A percentile compares a stretch with the other conserved stretches of the same genome.
phyloP scores from a whole-genome alignment of 208 protist species.

The Crithidia fasciculata region DNA sequence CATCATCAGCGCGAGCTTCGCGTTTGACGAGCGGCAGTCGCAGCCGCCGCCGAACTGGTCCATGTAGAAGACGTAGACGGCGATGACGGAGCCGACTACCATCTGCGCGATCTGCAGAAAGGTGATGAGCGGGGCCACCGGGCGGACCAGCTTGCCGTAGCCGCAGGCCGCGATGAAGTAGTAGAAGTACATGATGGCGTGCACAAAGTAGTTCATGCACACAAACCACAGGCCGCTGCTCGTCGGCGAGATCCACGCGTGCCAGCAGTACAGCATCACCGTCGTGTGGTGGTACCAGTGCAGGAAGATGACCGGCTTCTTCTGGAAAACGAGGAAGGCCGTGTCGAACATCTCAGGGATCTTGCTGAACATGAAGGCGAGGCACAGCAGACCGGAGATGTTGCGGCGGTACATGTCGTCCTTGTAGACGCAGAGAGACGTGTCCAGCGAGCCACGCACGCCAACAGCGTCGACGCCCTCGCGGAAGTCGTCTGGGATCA shows the following conservation, averaged over 20 bases:
- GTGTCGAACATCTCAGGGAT: conserved; percentile 91
- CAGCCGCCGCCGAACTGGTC: conserved; percentile 46
- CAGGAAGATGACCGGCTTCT: conserved; percentile 88
- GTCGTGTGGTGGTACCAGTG: conserved; percentile 95
- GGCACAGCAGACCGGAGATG: conserved; percentile 50
- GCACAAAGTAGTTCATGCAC: conserved; percentile 94
- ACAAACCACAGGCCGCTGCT: conserved; percentile 80
- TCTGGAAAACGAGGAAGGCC: conserved; percentile 84
- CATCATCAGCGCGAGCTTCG: conserved; percentile 69
- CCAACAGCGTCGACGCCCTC: conserved; percentile 34
- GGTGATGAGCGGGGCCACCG: conserved; percentile 86
- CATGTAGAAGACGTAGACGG: conserved; percentile 46
- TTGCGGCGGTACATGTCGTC: conserved; percentile 47
- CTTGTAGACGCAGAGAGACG: conserved; percentile 55
- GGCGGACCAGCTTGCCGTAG: conserved; percentile 60
- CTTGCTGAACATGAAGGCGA: conserved; percentile 85
- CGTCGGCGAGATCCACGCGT: conserved; percentile 57
- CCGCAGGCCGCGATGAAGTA: conserved; percentile 85
- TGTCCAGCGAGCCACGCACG: conserved; percentile 51
- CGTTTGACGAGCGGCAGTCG: conserved; percentile 48
- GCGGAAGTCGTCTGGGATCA: conserved; percentile 27
- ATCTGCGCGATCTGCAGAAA: conserved; percentile 93
- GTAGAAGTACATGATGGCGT: conserved; percentile 96
- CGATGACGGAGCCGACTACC: conserved; percentile 88
- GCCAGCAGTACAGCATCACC: conserved; percentile 93